Conservation (phyloP, 495 filamentous ascomycete genomes). For the Penicillium angulare region DNA sequence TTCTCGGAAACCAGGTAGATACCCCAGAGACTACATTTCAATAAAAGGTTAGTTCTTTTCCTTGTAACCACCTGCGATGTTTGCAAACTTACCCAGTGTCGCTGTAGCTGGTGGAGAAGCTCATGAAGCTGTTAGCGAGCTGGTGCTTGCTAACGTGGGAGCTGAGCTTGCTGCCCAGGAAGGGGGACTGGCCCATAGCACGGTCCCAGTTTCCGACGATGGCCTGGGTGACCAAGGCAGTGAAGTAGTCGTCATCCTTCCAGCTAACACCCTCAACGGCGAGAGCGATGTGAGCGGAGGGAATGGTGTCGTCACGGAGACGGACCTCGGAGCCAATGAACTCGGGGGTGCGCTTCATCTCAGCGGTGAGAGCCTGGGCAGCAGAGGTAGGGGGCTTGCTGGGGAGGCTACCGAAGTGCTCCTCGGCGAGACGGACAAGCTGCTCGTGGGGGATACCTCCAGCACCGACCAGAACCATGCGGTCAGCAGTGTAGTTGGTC, state of each 20-base stretch:
- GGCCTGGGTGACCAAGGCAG: conserved; percentile 92
- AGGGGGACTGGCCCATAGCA: conserved; percentile 93
- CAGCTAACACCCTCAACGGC: conserved; percentile 99
- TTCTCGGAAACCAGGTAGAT: conserved; percentile 97
- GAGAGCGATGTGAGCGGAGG: conserved; percentile 95
- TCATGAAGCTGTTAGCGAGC: conserved; percentile 99
- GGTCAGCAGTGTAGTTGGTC: conserved; percentile 98
- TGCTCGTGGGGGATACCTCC: conserved; percentile 92
- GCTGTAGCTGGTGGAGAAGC: conserved; percentile 98
- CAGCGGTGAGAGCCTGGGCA: conserved; percentile 58
- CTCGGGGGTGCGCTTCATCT: conserved; percentile 82
- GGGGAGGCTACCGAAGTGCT: conserved; percentile 83
- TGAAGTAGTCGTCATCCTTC: conserved; percentile 99
- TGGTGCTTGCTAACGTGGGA: conserved; percentile 86
- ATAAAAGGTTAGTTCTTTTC: conserved; percentile 20
- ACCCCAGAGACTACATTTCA: conserved; percentile 80
- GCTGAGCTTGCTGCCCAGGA: conserved; percentile 97
- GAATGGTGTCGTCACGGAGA: conserved; percentile 92
- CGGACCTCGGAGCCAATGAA: conserved; percentile 96
- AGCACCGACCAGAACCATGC: conserved; percentile 96
- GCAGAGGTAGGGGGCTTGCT: conserved; percentile 68
- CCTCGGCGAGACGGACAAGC: conserved; percentile 93
- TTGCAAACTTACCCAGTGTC: conserved; percentile 80
- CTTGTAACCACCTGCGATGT: not conserved
- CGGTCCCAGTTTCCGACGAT: conserved; percentile 99